These are phyloP conservation scores for Pseudocercospora fuligena DNA, from an alignment of 2,329 filamentous ascomycete species.

Conservation along the genomic window DNA sequence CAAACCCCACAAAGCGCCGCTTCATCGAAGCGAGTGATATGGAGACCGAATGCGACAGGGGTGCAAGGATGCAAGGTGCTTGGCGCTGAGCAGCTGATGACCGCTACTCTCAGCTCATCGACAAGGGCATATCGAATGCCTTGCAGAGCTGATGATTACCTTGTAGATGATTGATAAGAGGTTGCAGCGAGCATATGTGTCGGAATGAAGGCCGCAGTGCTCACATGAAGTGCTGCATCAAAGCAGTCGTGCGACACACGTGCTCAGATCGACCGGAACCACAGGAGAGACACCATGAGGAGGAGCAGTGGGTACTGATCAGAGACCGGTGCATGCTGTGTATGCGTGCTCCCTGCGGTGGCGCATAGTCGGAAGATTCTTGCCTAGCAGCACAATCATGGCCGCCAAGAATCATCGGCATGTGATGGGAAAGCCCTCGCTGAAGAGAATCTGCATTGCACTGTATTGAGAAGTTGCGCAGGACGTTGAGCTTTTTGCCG, in stretches of 20 bases:
- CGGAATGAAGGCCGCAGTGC: neutral
- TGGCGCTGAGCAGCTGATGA: neutral
- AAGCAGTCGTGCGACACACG: slow-evolving; percentile 7
- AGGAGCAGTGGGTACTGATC: neutral
- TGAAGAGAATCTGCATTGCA: neutral
- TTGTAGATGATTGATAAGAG: neutral
- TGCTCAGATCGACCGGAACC: slow-evolving; percentile 9
- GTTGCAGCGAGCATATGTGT: neutral
- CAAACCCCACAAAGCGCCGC: neutral
- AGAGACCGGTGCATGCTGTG: slow-evolving; percentile 4
- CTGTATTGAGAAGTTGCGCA: slow-evolving; percentile 7
- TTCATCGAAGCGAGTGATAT: neutral
- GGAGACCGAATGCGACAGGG: neutral
- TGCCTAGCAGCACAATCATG: slow-evolving; percentile 3
- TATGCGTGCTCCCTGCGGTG: slow-evolving; percentile 1
- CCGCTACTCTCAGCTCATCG: neutral
- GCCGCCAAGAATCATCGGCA: slow-evolving; percentile 2
- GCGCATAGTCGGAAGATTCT: neutral
- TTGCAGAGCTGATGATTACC: neutral
- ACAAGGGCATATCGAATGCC: slow-evolving; percentile 6
- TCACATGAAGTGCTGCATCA: neutral
- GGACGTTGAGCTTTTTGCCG: neutral
- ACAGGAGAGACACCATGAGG: neutral
- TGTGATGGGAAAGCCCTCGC: neutral
- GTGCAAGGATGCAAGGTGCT: slow-evolving; percentile 2